These are phyloP conservation scores for Plasmodium vinckei DNA, from an alignment of 169 alveolate genomes.

Conservation along the genomic window DNA sequence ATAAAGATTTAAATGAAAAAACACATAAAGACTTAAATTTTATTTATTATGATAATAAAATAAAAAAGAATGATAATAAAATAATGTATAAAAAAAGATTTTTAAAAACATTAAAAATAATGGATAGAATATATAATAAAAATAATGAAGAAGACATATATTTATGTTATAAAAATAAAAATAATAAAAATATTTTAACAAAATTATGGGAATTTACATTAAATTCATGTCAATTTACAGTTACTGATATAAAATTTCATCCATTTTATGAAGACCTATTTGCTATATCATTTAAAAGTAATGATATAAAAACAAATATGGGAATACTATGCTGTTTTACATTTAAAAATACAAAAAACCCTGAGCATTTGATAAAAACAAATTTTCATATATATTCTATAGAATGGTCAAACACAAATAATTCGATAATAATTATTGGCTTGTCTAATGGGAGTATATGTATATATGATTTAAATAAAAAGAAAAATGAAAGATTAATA, in stretches of 20 bases:
- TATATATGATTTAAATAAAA: conserved; percentile 71
- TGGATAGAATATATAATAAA: conserved; percentile 76
- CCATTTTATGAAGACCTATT: conserved; percentile 75
- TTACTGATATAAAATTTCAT: conserved; percentile 75
- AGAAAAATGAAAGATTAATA: conserved; percentile 56
- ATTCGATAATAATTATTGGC: conserved; percentile 63
- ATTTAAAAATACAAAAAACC: conserved; percentile 71
- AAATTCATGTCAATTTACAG: conserved; percentile 32
- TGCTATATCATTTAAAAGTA: conserved; percentile 75
- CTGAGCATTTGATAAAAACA: conserved; percentile 60
- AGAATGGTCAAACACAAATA: conserved; percentile 58
- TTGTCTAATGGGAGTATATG: conserved; percentile 74
- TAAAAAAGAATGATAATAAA: conserved; percentile 55
- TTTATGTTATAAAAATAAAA: conserved; percentile 54
- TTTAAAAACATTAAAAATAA: conserved; percentile 73
- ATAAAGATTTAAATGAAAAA: conserved; percentile 53
- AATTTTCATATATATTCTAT: conserved; percentile 64
- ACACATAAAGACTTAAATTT: conserved; percentile 39
- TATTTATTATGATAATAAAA: conserved; percentile 47
- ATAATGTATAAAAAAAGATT: conserved; percentile 34
- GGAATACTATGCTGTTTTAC: conserved; percentile 75
- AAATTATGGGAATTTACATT: conserved; percentile 62
- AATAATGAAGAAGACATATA: conserved; percentile 76
- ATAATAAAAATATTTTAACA: conserved; percentile 64
- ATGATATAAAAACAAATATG: conserved; percentile 51